Evolutionary conservation across 208 protist genomes (phyloP).

Genomic region (Acanthamoeba healyi): DNA sequence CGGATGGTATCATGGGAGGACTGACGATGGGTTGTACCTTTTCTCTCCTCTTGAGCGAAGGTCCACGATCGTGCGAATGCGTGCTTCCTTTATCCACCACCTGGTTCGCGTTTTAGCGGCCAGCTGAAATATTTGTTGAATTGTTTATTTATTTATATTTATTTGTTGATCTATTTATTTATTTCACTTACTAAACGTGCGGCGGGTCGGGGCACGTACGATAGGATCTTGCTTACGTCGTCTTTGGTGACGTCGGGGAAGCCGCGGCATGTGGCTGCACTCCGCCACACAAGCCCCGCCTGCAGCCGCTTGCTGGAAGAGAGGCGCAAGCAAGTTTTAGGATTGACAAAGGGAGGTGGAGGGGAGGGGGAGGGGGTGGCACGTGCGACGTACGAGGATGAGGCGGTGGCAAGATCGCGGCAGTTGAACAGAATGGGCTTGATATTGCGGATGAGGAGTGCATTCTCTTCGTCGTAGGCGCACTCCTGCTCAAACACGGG

Average conservation of each 20-base stretch:
- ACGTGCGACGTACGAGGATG: neutral
- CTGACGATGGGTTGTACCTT: neutral
- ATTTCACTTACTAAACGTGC: too few relatives aligned
- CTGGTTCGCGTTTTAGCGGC: too few relatives aligned
- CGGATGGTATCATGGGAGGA: neutral
- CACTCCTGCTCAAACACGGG: conserved; percentile 54
- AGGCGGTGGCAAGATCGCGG: conserved; percentile 48
- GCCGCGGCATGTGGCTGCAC: conserved; percentile 13
- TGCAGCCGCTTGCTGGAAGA: neutral
- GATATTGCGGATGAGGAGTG: conserved; percentile 28
- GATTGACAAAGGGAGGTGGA: neutral
- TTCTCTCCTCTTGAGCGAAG: conserved; percentile 44
- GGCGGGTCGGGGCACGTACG: neutral
- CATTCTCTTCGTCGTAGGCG: conserved; percentile 29
- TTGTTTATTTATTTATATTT: too few relatives aligned
- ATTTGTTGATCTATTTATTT: too few relatives aligned
- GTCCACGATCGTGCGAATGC: conserved; percentile 61
- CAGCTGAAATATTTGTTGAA: too few relatives aligned
- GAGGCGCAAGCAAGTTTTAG: neutral
- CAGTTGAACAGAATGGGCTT: conserved; percentile 67
- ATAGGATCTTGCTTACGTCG: conserved; percentile 4
- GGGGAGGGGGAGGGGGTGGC: neutral
- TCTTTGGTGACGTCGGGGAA: neutral
- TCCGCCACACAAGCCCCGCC: conserved; percentile 15
- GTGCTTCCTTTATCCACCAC: conserved; percentile 36